A percentile compares a stretch with the other conserved stretches of the same genome.
Conservation (phyloP, 129 eudicot species). For the Chrysanthemum lavandulifolium region DNA sequence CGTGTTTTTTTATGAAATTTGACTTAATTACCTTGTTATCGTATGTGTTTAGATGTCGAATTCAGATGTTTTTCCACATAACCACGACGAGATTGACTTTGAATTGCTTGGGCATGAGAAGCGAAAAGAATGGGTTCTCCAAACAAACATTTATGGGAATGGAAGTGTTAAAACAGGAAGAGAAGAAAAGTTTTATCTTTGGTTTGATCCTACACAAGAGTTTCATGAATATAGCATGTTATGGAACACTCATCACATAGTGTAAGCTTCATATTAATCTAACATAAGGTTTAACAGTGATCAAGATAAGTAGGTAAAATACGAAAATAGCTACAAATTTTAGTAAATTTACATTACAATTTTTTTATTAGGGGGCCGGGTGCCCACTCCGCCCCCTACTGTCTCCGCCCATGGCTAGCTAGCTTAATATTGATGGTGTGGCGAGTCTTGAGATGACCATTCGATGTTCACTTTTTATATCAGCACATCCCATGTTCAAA, state of each 20-base stretch:
- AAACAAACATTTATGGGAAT: conserved; percentile 89
- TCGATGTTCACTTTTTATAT: too few relatives aligned
- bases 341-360: too few relatives aligned
- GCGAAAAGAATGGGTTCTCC: conserved; percentile 79
- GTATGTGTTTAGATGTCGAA: conserved; percentile 65
- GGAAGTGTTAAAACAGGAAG: conserved; percentile 94
- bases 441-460: too few relatives aligned
- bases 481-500: too few relatives aligned
- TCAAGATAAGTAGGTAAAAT: too few relatives aligned
- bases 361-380: too few relatives aligned
- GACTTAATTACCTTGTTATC: conserved; percentile 12
- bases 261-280: conserved; percentile 51
- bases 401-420: too few relatives aligned
- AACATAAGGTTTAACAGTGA: not conserved
- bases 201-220: conserved; percentile 86
- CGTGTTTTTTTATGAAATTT: not conserved
- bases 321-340: too few relatives aligned
- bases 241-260: conserved; percentile 91
- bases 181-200: conserved; percentile 85
- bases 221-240: conserved; percentile 86
- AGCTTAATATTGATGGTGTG: too few relatives aligned
- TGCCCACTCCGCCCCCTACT: too few relatives aligned
- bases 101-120: conserved; percentile 92
- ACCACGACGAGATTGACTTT: conserved; percentile 93
- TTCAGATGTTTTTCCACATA: conserved; percentile 66